A percentile compares a stretch with the other conserved stretches of the same genome.
Evolutionary conservation across 2,329 filamentous ascomycete species (phyloP).

Genomic region (Dothidotthia symphoricarpi): DNA sequence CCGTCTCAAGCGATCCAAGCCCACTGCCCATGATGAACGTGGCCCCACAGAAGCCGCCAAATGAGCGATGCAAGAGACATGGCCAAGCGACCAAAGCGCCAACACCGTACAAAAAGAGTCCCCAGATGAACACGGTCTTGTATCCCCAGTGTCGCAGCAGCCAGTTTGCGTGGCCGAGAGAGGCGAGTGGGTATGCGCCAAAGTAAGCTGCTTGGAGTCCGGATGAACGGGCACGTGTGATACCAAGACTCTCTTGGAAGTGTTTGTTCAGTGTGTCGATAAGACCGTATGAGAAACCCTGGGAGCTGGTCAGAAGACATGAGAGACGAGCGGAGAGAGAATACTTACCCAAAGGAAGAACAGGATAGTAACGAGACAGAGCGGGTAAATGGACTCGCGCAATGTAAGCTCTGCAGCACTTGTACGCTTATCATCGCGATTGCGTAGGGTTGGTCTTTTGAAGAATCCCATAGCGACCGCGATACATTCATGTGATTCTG

Average conservation of each 20-base stretch:
- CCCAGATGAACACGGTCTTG: conserved; percentile 50
- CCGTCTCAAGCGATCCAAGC: conserved; percentile 57
- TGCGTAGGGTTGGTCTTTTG: conserved; percentile 29
- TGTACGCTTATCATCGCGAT: conserved; percentile 47
- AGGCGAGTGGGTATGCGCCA: conserved; percentile 51
- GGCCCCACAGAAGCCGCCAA: conserved; percentile 60
- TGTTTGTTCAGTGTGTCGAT: conserved; percentile 56
- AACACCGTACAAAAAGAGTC: conserved; percentile 56
- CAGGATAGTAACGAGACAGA: conserved; percentile 63
- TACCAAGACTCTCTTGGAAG: conserved; percentile 47
- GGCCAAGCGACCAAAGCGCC: conserved; percentile 62
- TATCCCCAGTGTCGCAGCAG: conserved; percentile 52
- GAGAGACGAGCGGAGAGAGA: background rate
- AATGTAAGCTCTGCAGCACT: conserved; percentile 63
- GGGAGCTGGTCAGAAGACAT: conserved; percentile 1
- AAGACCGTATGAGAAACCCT: conserved; percentile 57
- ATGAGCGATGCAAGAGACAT: conserved; percentile 54
- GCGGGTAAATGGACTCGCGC: conserved; percentile 64
- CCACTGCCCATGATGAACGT: conserved; percentile 57
- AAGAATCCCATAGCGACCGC: conserved; percentile 31
- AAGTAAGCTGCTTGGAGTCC: conserved; percentile 53
- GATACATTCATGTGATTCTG: background rate
- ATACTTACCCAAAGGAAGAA: conserved; percentile 61
- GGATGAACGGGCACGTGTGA: conserved; percentile 46
- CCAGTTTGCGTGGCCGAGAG: conserved; percentile 50